phyloP scores from a whole-genome alignment of 1,284 basidiomycete genomes.

The Takashimella koratensis region DNA sequence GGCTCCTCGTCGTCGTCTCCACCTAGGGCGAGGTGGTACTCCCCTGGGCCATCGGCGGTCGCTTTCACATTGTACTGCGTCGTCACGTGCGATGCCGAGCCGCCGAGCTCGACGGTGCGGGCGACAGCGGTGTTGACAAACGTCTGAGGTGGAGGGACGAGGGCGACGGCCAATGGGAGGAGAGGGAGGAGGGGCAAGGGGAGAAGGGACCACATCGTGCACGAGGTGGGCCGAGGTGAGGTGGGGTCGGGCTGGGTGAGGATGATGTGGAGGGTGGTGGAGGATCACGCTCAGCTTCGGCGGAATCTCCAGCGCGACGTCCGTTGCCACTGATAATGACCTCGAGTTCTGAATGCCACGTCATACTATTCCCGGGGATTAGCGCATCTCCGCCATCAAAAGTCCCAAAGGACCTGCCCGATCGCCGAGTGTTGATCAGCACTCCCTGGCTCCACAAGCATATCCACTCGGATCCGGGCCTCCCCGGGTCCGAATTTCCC shows the following conservation, averaged over 20 bases:
- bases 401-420: too few relatives aligned
- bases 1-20: constrained; percentile 62
- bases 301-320: background rate
- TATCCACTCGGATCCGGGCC: too few relatives aligned
- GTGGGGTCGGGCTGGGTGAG: background rate
- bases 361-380: too few relatives aligned
- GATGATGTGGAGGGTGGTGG: background rate
- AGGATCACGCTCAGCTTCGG: background rate
- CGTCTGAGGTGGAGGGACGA: constrained; percentile 32
- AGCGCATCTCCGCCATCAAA: too few relatives aligned
- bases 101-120: constrained; percentile 80
- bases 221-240: background rate
- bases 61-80: constrained; percentile 82
- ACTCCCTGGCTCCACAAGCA: too few relatives aligned
- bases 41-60: constrained; percentile 58
- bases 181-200: background rate
- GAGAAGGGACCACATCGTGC: background rate
- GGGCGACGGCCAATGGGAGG: background rate
- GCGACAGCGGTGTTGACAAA: constrained; percentile 85
- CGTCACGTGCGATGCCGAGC: constrained; percentile 74
- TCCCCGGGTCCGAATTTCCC: too few relatives aligned
- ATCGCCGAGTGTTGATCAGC: too few relatives aligned
- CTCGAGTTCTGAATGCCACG: too few relatives aligned
- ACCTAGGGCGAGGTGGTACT: constrained; percentile 68
- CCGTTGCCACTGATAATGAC: too few relatives aligned